Percentiles rank a stretch among this genome's conserved stretches.
Evolutionary conservation across 805 yeast genomes (phyloP).

Genomic region (Pichia eremophila): DNA sequence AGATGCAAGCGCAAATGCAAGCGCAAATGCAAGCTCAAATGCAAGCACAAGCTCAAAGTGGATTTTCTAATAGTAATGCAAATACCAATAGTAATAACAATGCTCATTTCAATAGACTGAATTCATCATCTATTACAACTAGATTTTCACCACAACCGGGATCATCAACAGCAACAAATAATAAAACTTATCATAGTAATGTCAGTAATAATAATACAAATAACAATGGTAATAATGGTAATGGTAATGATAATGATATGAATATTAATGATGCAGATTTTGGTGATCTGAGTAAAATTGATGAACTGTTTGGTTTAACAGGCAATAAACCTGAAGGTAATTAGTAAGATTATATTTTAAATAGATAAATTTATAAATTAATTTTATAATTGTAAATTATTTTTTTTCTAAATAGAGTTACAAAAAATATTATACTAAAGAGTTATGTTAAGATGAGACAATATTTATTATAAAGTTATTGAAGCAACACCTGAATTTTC

Average conservation of each 20-base stretch:
- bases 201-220: not conserved
- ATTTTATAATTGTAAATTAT: not conserved
- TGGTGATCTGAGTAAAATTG: conserved; percentile 6
- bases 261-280: conserved; percentile 1
- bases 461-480: not conserved
- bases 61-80: conserved; percentile 11
- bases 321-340: not conserved
- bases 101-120: not conserved
- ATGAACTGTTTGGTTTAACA: conserved; percentile 6
- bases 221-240: not conserved
- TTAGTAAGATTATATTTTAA: not conserved
- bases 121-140: conserved; percentile 18
- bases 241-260: not conserved
- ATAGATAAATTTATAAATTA: too few species aligned
- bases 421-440: not conserved
- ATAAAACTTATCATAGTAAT: not conserved
- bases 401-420: not conserved
- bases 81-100: conserved; percentile 14
- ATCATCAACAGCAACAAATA: not conserved
- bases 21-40: conserved; percentile 23
- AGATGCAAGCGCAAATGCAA: conserved; percentile 10
- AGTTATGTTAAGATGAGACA: not conserved
- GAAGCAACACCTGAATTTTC: conserved; percentile 52
- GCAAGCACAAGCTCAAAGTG: conserved; percentile 14
- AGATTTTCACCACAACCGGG: conserved; percentile 24